A percentile compares a stretch with the other conserved stretches of the same genome.
Conservation (phyloP, 169 alveolate genomes). For the Cryptosporidium tyzzeri region DNA sequence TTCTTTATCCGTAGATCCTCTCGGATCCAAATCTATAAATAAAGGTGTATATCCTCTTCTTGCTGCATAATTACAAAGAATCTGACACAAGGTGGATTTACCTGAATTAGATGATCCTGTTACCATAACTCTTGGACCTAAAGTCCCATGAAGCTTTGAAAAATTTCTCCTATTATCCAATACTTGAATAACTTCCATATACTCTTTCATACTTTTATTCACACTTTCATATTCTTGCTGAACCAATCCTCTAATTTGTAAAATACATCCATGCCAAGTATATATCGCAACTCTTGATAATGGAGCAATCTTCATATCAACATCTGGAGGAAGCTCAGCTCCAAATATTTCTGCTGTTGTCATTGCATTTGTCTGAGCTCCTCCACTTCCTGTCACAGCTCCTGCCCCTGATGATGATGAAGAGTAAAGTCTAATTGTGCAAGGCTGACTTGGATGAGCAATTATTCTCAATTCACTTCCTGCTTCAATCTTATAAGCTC, state of each 20-base stretch:
- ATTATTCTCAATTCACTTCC: slow-evolving; percentile 69
- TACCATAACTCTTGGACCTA: slow-evolving; percentile 88
- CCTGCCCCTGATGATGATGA: slow-evolving; percentile 1
- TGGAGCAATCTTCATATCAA: slow-evolving; percentile 83
- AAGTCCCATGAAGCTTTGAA: slow-evolving; percentile 83
- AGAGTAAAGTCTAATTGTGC: slow-evolving; percentile 63
- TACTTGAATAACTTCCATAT: slow-evolving; percentile 82
- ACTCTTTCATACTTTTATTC: slow-evolving; percentile 86
- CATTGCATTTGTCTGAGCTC: slow-evolving; percentile 4
- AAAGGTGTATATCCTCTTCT: slow-evolving; percentile 87
- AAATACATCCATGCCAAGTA: slow-evolving; percentile 89
- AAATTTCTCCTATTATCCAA: slow-evolving; percentile 86
- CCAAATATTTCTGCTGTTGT: slow-evolving; percentile 89
- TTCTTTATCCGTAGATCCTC: slow-evolving; percentile 84
- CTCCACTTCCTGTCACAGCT: neutral
- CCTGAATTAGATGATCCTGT: slow-evolving; percentile 91
- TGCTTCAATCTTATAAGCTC: slow-evolving; percentile 73
- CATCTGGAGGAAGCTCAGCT: slow-evolving; percentile 85
- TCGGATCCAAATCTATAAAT: slow-evolving; percentile 88
- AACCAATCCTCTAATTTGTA: slow-evolving; percentile 88
- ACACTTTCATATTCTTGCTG: slow-evolving; percentile 90
- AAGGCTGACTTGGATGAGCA: slow-evolving; percentile 60
- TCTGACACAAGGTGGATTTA: slow-evolving; percentile 86
- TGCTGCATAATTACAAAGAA: slow-evolving; percentile 86
- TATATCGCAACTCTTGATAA: slow-evolving; percentile 87